These are phyloP conservation scores for Crepidotus sp. DNA, from an alignment of 1,284 basidiomycete genomes.

Conservation along the genomic window DNA sequence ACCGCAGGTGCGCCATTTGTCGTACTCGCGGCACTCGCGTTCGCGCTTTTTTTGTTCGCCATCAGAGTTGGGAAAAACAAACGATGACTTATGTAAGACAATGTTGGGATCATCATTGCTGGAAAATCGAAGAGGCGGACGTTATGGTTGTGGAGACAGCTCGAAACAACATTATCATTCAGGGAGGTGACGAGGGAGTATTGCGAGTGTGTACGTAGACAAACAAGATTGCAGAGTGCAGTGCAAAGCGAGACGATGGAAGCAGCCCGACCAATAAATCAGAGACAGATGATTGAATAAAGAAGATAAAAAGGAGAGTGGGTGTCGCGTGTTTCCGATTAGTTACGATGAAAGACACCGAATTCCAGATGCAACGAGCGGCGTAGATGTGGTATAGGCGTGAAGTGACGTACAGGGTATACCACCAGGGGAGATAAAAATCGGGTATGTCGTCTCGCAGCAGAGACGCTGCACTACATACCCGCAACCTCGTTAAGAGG, in stretches of 20 bases:
- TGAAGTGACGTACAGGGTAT: constrained; percentile 15
- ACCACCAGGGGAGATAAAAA: constrained; percentile 13
- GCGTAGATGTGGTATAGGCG: constrained; percentile 16
- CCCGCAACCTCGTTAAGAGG: constrained; percentile 11
- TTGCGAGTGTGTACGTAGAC: constrained; percentile 3
- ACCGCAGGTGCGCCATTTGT: constrained; percentile 9
- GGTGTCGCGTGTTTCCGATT: constrained; percentile 16
- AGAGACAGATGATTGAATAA: constrained; percentile 4
- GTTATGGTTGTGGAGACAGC: no score
- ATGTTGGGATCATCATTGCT: no score
- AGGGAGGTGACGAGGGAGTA: neutral
- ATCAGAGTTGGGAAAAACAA: constrained; percentile 4
- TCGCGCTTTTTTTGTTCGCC: constrained; percentile 16
- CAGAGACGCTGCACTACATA: constrained; percentile 4
- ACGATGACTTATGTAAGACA: neutral
- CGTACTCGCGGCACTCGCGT: neutral
- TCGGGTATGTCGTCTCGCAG: constrained; percentile 10
- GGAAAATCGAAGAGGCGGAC: no score
- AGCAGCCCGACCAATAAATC: constrained; percentile 16
- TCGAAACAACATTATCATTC: neutral
- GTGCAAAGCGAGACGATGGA: constrained; percentile 18
- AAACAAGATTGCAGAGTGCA: constrained; percentile 16
- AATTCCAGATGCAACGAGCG: constrained; percentile 17
- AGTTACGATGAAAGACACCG: constrained; percentile 10
- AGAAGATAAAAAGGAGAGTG: constrained; percentile 17